Conservation (phyloP, 441 rosid genomes). For the Erodium chrysanthum region DNA sequence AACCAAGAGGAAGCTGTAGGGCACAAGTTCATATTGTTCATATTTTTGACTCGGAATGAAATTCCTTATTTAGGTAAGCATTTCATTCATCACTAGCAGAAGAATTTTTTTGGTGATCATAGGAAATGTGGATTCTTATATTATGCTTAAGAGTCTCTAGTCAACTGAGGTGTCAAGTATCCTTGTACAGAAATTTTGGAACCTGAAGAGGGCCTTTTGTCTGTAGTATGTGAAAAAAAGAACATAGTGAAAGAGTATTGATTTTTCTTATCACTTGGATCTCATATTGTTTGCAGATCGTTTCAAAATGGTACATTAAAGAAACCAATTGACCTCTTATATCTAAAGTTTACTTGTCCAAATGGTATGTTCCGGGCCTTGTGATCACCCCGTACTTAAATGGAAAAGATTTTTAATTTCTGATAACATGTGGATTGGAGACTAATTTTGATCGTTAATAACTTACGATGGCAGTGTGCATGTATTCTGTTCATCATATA, state of each 20-base stretch:
- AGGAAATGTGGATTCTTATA: not conserved
- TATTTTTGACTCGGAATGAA: not conserved
- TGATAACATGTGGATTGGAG: too few relatives aligned
- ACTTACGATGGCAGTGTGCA: too few relatives aligned
- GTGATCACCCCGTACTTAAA: too few relatives aligned
- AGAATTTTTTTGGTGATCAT: not conserved
- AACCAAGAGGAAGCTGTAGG: conserved; percentile 18
- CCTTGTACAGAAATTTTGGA: not conserved
- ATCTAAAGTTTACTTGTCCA: too few relatives aligned
- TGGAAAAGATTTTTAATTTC: too few relatives aligned
- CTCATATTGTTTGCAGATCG: too few relatives aligned
- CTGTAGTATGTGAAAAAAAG: not conserved
- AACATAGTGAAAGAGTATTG: not conserved
- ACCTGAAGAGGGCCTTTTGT: not conserved
- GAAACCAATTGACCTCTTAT: too few relatives aligned
- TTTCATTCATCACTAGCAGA: not conserved
- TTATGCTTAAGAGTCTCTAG: too few relatives aligned
- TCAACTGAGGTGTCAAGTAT: not conserved
- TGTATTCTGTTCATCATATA: too few relatives aligned
- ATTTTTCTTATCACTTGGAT: not conserved
- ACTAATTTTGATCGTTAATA: too few relatives aligned
- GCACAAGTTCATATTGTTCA: not conserved
- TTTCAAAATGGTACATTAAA: too few relatives aligned
- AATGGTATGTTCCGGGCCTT: too few relatives aligned
- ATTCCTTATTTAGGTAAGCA: not conserved